phyloP scores from a whole-genome alignment of 176 grass and related monocot species.

The Canna indica region DNA sequence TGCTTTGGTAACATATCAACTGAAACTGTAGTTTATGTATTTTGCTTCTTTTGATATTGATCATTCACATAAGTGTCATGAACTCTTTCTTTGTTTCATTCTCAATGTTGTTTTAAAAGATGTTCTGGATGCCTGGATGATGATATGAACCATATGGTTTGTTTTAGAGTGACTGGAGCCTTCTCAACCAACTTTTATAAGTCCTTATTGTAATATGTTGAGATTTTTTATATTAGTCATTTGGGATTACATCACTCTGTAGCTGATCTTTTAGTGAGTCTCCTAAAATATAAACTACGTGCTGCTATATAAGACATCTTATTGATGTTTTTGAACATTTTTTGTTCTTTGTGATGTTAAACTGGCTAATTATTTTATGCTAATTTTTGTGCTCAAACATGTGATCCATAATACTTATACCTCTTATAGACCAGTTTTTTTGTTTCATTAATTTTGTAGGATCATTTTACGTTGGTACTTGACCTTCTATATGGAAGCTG shows the following conservation, averaged over 20 bases:
- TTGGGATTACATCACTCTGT: background rate
- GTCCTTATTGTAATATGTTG: background rate
- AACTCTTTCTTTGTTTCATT: background rate
- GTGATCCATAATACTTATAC: background rate
- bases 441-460: background rate
- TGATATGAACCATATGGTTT: background rate
- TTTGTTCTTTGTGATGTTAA: no score
- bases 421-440: background rate
- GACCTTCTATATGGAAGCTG: conserved; percentile 10
- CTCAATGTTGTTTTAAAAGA: background rate
- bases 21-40: background rate
- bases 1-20: background rate
- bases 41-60: background rate
- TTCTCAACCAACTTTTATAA: no score
- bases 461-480: background rate
- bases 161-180: no score
- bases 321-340: background rate
- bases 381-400: background rate
- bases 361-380: background rate
- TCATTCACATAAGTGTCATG: background rate
- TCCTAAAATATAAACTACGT: background rate
- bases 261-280: background rate
- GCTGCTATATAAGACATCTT: background rate
- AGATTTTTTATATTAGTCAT: background rate
- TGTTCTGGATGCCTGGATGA: background rate